Evolutionary conservation across 2,329 filamentous ascomycete species (phyloP), one percentile per base, ranked within the genome.

Genomic region (Tolypocladium ovalisporum): DNA sequence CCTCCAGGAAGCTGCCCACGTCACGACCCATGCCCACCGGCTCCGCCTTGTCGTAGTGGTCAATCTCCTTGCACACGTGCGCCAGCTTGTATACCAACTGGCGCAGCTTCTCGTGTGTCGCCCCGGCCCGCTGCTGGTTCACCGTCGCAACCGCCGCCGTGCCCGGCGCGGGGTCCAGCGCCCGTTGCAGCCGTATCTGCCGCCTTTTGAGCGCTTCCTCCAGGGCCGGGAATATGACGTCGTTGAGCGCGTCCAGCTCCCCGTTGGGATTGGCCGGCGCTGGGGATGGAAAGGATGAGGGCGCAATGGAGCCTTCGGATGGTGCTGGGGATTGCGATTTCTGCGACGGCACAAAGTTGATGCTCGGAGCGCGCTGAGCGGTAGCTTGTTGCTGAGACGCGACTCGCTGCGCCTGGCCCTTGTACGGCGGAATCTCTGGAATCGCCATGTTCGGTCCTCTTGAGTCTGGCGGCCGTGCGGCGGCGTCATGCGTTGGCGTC

Each of bases 21-120:
- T 93, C 92, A 51, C 90, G 86, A 0, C 91, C 93, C 93, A 97
- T 97, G 1, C 91, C 90, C 13, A 97, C 90, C 7, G 91, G 90
- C 64, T 90, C 88, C 49, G 86, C 83, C 69, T 87, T 88, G 72
- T 99, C 94, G 72, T 86, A 89, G 61, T 88, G 82, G 71, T 99
- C 93, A 66, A 99, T 90, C 70, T 96, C 91, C 67, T 87, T 87
- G 72, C 96, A 96, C 29, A 93, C 79, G 59, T 88, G 84, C 2
- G 87, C 88, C 35, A 95, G 80, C 69, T 96, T 95, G 62, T 86
- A 86, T 15, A 96, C 90, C 34, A 96, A 78, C 67, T 86, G 84
- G 62, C 88, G 82, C 47, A 97, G 80, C 70, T 89, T 88, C 59
- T 96, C 91, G 66, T 97, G 92, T 1, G 88, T 86, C 53, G 77